These are phyloP conservation scores for Chrysosphaeria jannelii DNA, from an alignment of 2,329 filamentous ascomycete species.

Conservation along the genomic window DNA sequence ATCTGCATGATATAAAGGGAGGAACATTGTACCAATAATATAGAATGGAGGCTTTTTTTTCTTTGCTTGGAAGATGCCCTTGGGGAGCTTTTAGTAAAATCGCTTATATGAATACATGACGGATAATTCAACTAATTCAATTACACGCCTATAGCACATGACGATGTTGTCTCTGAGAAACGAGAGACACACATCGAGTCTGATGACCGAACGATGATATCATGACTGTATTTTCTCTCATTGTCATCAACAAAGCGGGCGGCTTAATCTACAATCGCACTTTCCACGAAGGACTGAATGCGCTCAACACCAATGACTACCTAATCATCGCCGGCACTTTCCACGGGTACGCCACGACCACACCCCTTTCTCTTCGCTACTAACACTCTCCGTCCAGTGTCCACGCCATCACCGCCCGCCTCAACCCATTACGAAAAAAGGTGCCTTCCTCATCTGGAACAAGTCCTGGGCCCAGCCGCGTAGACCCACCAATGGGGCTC, in stretches of 20 bases:
- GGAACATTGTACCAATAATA: too few species aligned
- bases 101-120: too few species aligned
- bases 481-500: conserved; percentile 42
- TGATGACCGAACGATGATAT: too few species aligned
- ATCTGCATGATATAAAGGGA: too few species aligned
- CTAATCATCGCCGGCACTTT: conserved; percentile 92
- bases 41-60: too few species aligned
- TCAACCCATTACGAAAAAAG: conserved; percentile 21
- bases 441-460: conserved; percentile 3
- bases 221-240: conserved; percentile 83
- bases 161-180: too few species aligned
- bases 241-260: conserved; percentile 96
- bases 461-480: conserved; percentile 13
- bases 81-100: too few species aligned
- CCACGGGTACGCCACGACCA: conserved; percentile 40
- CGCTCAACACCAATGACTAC: conserved; percentile 84
- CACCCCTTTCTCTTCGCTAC: conserved; percentile 1
- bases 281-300: conserved; percentile 64
- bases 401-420: conserved; percentile 35
- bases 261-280: conserved; percentile 89
- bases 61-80: too few species aligned
- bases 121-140: too few species aligned
- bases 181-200: too few species aligned
- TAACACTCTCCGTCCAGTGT: conserved; percentile 14
- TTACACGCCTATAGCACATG: too few species aligned